Evolutionary conservation across 2,329 filamentous ascomycete species (phyloP).

Genomic region (Aspergillus novofumigatus): DNA sequence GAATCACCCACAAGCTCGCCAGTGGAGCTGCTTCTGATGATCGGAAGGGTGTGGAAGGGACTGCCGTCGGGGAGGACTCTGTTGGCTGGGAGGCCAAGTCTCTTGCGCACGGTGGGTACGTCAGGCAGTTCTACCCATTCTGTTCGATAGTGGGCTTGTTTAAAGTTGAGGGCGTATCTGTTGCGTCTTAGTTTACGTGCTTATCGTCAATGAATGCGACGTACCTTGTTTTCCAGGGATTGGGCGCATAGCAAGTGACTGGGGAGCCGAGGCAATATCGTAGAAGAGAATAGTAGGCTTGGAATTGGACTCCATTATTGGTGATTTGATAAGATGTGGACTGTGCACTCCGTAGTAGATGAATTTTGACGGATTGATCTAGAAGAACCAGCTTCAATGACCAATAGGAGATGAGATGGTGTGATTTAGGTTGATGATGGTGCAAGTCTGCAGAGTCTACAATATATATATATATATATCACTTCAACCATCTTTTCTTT

Average conservation of each 20-base stretch:
- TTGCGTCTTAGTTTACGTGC: not conserved
- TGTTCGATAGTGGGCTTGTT: slow-evolving; percentile 8
- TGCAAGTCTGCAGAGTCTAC: too few relatives aligned
- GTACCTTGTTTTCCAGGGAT: slow-evolving; percentile 27
- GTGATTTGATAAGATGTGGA: not conserved
- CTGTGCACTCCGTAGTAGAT: not conserved
- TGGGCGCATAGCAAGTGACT: slow-evolving; percentile 22
- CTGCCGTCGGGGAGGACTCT: not conserved
- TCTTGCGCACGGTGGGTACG: slow-evolving; percentile 6
- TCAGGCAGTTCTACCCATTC: slow-evolving; percentile 14
- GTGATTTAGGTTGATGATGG: too few relatives aligned
- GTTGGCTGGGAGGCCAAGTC: slow-evolving; percentile 1
- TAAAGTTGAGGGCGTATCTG: slow-evolving; percentile 13
- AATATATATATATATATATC: too few relatives aligned
- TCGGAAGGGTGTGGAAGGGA: not conserved
- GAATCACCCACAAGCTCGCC: not conserved
- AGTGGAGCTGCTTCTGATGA: not conserved
- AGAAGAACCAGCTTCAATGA: not conserved
- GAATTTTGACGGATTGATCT: not conserved
- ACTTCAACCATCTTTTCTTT: too few relatives aligned
- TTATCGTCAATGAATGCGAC: not conserved
- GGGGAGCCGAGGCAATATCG: slow-evolving; percentile 42
- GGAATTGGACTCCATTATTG: not conserved
- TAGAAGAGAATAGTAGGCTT: slow-evolving; percentile 36
- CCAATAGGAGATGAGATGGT: not conserved